Evolutionary conservation across 495 filamentous ascomycete genomes (phyloP), one percentile per base, ranked within the genome.

Genomic region (Elaphomyces granulatus): DNA sequence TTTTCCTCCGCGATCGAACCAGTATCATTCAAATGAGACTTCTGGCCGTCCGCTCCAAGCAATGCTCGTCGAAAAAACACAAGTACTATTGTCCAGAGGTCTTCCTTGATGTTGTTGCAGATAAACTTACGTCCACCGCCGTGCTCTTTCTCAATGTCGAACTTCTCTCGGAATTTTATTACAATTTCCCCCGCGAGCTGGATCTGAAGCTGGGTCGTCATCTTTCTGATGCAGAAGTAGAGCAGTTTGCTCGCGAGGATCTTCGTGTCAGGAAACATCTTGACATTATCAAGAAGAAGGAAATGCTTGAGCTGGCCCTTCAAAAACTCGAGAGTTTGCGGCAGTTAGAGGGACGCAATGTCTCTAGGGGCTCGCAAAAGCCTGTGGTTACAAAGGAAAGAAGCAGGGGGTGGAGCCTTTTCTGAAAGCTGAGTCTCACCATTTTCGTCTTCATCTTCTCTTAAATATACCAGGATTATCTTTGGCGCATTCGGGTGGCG

Each of bases 81-180:
- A 93, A 93, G 67, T 95, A 96, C 67, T 74, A 87, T 63, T 99
- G 90, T 56, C 90, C 90, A 0, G 90, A 99, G 58, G 71, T 96
- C 42, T 96, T 99, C 68, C 76, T 99, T 19, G 90, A 99, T 54
- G 83, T 92, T 8, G 90, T 95, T 8, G 86, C 90, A 20, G 83
- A 92, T 51, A 94, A 96, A 61, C 78, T 99, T 40, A 87, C 87
- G 12, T 77, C 83, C 2, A 96, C 88, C 0, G 88, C 90, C 8
- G 92, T 96, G 8, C 74, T 99, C 0, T 99, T 99, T 70, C 74
- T 99, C 8, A 94, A 99, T 48, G 92, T 95, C 26, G 90, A 99
- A 63, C 72, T 99, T 18, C 71, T 99, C 31, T 85, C 83, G 3
- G 93, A 96, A 53, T 99, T 96, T 51, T 94, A 94, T 64, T 87